Evolutionary conservation across 2,329 filamentous ascomycete genomes (phyloP).

Genomic region (Decorospora gaudefroyi): DNA sequence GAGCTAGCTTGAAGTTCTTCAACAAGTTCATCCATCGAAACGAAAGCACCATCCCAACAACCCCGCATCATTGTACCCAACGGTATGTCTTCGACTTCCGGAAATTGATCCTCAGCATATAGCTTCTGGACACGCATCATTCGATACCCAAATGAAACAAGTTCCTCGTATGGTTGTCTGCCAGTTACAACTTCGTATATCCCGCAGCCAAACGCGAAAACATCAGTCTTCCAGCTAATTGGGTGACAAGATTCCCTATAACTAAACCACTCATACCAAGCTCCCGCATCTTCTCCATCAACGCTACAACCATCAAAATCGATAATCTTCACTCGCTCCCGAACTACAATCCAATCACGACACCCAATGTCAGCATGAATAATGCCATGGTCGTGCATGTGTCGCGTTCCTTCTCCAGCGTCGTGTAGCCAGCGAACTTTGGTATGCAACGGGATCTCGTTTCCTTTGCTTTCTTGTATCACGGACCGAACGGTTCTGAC

Average conservation of each 20-base stretch:
- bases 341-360: slow-evolving; percentile 14
- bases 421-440: slow-evolving; percentile 9
- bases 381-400: slow-evolving; percentile 10
- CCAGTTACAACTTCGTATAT: slow-evolving; percentile 19
- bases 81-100: not conserved
- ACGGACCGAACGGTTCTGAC: slow-evolving; percentile 2
- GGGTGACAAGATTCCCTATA: slow-evolving; percentile 9
- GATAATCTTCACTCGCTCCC: slow-evolving; percentile 5
- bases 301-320: slow-evolving; percentile 17
- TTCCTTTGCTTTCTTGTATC: slow-evolving; percentile 1
- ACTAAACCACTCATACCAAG: slow-evolving; percentile 25
- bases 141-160: slow-evolving; percentile 1
- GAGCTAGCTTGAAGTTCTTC: too few species aligned
- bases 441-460: not conserved
- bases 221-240: slow-evolving; percentile 18
- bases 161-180: slow-evolving; percentile 11
- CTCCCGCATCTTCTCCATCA: slow-evolving; percentile 16
- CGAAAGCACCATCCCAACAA: too few species aligned
- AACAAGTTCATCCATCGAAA: too few species aligned
- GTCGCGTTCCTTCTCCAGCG: slow-evolving; percentile 13
- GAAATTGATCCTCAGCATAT: not conserved
- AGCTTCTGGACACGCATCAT: not conserved
- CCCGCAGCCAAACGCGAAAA: slow-evolving; percentile 21
- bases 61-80: too few species aligned
- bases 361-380: slow-evolving; percentile 8